A percentile compares a stretch with the other conserved stretches of the same genome.
Conservation (phyloP, 495 filamentous ascomycete species). For the Pseudomonodictys pantanalensis region DNA sequence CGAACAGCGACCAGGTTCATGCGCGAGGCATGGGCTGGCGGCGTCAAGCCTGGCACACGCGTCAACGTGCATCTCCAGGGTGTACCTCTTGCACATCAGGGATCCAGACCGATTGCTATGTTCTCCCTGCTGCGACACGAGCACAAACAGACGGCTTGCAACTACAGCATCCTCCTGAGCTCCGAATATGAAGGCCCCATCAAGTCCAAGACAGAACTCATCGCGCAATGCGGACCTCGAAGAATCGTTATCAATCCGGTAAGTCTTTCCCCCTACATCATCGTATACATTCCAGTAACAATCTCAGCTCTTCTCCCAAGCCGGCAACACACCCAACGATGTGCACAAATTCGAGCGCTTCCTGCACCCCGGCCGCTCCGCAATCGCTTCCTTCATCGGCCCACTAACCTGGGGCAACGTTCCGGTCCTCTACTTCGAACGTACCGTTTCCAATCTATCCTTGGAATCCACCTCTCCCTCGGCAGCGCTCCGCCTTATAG, state of each 20-base stretch:
- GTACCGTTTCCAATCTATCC: constrained; percentile 19
- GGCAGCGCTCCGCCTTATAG: constrained; percentile 76
- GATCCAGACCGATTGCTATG: constrained; percentile 60
- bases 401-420: constrained; percentile 91
- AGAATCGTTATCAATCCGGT: constrained; percentile 70
- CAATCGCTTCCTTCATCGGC: constrained; percentile 85
- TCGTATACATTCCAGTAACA: neutral
- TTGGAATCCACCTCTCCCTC: constrained; percentile 33
- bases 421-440: constrained; percentile 81
- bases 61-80: constrained; percentile 77
- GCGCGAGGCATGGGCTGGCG: constrained; percentile 79
- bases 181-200: constrained; percentile 68
- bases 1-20: constrained; percentile 69
- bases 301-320: constrained; percentile 74
- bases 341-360: constrained; percentile 96
- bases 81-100: constrained; percentile 60
- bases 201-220: constrained; percentile 83
- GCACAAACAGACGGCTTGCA: constrained; percentile 74
- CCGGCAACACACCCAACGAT: constrained; percentile 83
- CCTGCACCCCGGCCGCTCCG: constrained; percentile 84
- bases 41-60: constrained; percentile 75
- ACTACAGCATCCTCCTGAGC: constrained; percentile 78
- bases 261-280: neutral
- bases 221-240: constrained; percentile 84
- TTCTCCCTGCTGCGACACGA: constrained; percentile 90